These are phyloP conservation scores for Recurvomyces mirabilis DNA, from an alignment of 495 filamentous ascomycete genomes.

Conservation along the genomic window DNA sequence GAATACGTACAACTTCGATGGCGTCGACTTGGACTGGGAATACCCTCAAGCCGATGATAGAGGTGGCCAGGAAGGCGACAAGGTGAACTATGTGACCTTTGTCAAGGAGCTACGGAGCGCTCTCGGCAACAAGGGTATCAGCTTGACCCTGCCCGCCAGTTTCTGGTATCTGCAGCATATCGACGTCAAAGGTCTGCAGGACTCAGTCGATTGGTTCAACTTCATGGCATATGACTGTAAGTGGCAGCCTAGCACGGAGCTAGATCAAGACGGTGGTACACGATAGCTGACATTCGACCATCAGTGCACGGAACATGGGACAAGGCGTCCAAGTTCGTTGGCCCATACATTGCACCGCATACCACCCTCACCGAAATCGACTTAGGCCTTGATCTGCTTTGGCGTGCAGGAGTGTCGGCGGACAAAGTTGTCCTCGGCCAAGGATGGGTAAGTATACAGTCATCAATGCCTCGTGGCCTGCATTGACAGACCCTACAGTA, in stretches of 20 bases:
- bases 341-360: no score
- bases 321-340: no score
- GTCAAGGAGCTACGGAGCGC: conserved; percentile 34
- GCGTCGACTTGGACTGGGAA: conserved; percentile 51
- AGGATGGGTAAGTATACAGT: no score
- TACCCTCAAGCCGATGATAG: conserved; percentile 37
- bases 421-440: neutral
- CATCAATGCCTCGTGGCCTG: no score
- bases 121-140: conserved; percentile 32
- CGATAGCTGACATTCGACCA: no score
- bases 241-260: no score
- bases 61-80: conserved; percentile 29
- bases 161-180: conserved; percentile 39
- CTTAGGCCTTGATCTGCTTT: neutral
- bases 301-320: no score
- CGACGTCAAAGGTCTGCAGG: conserved; percentile 33
- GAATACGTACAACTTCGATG: conserved; percentile 40
- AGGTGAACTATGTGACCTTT: conserved; percentile 33
- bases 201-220: conserved; percentile 39
- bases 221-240: conserved; percentile 45
- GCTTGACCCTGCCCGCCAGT: conserved; percentile 28
- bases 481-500: no score
- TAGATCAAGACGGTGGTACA: no score
- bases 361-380: neutral
- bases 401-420: neutral